phyloP scores from a whole-genome alignment of 176 grass and related monocot genomes.

The Phragmites australis region DNA sequence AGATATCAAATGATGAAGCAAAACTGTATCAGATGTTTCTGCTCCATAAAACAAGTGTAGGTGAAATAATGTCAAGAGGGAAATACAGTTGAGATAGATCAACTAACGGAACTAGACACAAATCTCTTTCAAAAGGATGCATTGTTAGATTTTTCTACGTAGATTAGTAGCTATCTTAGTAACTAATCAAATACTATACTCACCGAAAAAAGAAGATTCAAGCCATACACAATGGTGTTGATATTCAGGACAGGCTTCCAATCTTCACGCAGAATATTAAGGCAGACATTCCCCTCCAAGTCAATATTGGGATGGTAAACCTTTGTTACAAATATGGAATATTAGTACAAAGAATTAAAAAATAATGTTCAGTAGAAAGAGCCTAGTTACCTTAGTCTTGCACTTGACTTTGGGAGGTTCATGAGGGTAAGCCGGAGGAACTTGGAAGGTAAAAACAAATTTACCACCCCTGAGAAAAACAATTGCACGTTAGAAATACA shows the following conservation, averaged over 20 bases:
- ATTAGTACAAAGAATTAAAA: slow-evolving; percentile 17
- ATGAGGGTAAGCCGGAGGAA: slow-evolving; percentile 72
- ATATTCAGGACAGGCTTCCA: slow-evolving; percentile 80
- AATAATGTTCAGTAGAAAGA: neutral
- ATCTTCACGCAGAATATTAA: slow-evolving; percentile 76
- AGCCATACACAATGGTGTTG: slow-evolving; percentile 72
- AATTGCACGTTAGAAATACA: neutral
- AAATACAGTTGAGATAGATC: neutral
- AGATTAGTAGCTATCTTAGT: neutral
- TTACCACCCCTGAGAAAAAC: slow-evolving; percentile 48
- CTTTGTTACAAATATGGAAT: slow-evolving; percentile 25
- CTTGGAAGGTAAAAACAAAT: slow-evolving; percentile 75
- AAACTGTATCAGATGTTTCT: neutral
- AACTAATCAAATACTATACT: neutral
- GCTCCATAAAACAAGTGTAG: neutral
- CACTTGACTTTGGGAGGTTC: slow-evolving; percentile 79
- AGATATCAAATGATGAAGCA: neutral
- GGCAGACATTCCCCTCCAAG: slow-evolving; percentile 75
- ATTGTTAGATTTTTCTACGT: neutral
- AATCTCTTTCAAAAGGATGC: neutral
- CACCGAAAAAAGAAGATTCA: slow-evolving; percentile 72
- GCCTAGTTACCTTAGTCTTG: slow-evolving; percentile 71
- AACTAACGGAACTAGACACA: neutral
- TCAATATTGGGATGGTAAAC: slow-evolving; percentile 88
- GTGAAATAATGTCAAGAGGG: neutral